Evolutionary conservation across 169 alveolate genomes (phyloP).

Genomic region (Babesia bovis): DNA sequence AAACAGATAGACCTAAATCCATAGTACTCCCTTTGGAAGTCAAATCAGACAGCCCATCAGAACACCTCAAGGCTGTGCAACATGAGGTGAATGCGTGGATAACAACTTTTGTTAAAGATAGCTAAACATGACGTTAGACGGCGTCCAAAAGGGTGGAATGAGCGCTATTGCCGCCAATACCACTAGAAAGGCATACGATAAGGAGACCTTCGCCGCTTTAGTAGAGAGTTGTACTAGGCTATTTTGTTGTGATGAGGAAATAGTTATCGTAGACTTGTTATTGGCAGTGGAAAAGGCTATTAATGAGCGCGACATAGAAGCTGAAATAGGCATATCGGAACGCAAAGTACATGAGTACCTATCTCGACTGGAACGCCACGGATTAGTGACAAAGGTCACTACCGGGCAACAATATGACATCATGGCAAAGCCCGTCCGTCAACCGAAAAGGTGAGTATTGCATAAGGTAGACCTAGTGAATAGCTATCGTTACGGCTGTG

Average conservation of each 20-base stretch:
- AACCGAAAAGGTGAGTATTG: conserved; percentile 34
- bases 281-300: conserved; percentile 68
- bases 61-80: conserved; percentile 49
- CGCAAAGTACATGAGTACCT: conserved; percentile 60
- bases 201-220: conserved; percentile 64
- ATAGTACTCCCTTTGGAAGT: conserved; percentile 13
- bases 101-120: conserved; percentile 27
- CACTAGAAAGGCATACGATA: conserved; percentile 66
- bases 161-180: conserved; percentile 36
- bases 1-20: neutral
- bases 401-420: conserved; percentile 24
- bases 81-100: conserved; percentile 65
- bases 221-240: conserved; percentile 69
- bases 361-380: conserved; percentile 62
- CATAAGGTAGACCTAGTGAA: conserved; percentile 19
- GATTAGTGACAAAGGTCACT: conserved; percentile 52
- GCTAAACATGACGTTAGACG: conserved; percentile 1
- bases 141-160: conserved; percentile 23
- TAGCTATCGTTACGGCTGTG: neutral
- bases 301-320: conserved; percentile 70
- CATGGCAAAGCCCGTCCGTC: conserved; percentile 22
- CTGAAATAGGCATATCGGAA: conserved; percentile 68
- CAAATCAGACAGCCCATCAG: conserved; percentile 29
- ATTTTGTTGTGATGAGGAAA: conserved; percentile 75
- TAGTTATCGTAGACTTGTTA: conserved; percentile 69